A percentile compares a stretch with the other conserved stretches of the same genome.
These are phyloP conservation scores for Heliosperma pusillum DNA, from an alignment of 148 eudicot genomes.

Conservation along the genomic window DNA sequence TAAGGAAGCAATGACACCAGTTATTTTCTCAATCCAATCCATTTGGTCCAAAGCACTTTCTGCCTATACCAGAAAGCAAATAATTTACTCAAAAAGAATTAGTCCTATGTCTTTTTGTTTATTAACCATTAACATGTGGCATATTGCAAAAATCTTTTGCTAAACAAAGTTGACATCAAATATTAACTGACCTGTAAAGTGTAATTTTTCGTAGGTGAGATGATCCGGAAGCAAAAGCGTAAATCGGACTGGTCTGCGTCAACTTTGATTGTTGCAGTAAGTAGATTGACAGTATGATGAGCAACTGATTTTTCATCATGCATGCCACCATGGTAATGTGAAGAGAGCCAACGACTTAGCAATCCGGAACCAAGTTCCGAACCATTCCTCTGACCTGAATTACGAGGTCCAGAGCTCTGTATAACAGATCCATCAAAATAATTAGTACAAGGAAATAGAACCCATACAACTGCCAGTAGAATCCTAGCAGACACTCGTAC, in stretches of 20 bases:
- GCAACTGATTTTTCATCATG: conserved; percentile 97
- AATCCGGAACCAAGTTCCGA: conserved; percentile 97
- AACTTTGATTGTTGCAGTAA: conserved; percentile 94
- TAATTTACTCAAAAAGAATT: neutral
- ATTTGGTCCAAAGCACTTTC: conserved; percentile 98
- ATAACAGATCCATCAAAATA: conserved; percentile 20
- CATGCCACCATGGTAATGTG: conserved; percentile 92
- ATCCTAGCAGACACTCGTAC: neutral
- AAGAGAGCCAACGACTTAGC: conserved; percentile 98
- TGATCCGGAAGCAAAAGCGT: conserved; percentile 94
- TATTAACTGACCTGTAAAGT: conserved; percentile 73
- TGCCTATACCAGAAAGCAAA: conserved; percentile 55
- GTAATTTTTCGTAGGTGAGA: conserved; percentile 93
- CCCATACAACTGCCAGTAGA: conserved; percentile 1
- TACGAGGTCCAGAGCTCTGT: conserved; percentile 80
- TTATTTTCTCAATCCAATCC: conserved; percentile 99
- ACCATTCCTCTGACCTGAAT: conserved; percentile 91
- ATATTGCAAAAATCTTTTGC: neutral
- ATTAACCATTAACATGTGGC: neutral
- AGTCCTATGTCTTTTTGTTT: neutral
- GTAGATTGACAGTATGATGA: conserved; percentile 90
- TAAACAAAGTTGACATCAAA: neutral
- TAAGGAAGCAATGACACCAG: conserved; percentile 95
- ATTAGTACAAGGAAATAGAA: conserved; percentile 15
- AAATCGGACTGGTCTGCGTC: conserved; percentile 98